These are phyloP conservation scores for Termitomyces sp. DNA, from an alignment of 768 basidiomycete species.

Conservation along the genomic window DNA sequence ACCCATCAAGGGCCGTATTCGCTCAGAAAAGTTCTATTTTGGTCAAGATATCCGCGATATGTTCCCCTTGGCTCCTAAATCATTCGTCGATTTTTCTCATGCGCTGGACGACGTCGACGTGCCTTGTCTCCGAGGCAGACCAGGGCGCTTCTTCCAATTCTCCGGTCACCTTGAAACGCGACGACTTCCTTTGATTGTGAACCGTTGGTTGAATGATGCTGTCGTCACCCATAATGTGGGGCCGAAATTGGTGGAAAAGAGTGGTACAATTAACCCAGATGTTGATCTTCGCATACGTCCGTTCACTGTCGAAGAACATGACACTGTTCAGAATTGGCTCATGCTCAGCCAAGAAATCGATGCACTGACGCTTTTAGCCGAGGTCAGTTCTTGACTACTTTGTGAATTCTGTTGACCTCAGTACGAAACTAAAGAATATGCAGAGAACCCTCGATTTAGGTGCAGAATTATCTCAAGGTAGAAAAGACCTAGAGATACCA, in stretches of 20 bases:
- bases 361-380: constrained; percentile 9
- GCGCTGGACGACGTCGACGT: constrained; percentile 4
- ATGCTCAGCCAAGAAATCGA: constrained; percentile 24
- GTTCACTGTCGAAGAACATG: constrained; percentile 31
- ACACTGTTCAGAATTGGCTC: constrained; percentile 30
- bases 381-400: not conserved
- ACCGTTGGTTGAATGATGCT: constrained; percentile 7
- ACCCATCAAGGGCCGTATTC: constrained; percentile 17
- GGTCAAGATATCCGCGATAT: constrained; percentile 4
- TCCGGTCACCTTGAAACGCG: constrained; percentile 2
- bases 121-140: constrained; percentile 1
- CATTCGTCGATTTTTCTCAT: not conserved
- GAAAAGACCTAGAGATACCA: not conserved
- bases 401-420: not conserved
- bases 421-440: not conserved
- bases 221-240: constrained; percentile 12
- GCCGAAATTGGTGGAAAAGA: constrained; percentile 14
- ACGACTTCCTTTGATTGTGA: not conserved
- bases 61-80: constrained; percentile 3
- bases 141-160: constrained; percentile 3
- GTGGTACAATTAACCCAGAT: constrained; percentile 20
- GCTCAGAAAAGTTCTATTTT: constrained; percentile 8
- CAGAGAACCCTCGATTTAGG: not conserved
- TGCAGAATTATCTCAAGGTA: too few species aligned
- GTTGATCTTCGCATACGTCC: constrained; percentile 37